These are phyloP conservation scores for Talaromyces sp. DNA, from an alignment of 2,329 filamentous ascomycete species.

Conservation along the genomic window DNA sequence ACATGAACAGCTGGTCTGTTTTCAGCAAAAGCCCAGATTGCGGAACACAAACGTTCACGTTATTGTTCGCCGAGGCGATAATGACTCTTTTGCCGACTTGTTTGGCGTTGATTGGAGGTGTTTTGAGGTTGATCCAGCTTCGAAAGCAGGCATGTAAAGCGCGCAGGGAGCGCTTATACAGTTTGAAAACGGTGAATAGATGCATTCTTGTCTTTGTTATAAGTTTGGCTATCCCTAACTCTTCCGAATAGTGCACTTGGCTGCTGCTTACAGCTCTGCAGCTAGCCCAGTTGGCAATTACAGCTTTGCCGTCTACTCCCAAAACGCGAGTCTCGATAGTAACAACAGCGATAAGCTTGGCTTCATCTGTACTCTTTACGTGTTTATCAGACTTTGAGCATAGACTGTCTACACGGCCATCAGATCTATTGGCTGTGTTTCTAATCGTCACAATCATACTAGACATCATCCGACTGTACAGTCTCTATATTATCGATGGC, in stretches of 20 bases:
- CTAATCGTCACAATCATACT: neutral
- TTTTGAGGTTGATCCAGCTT: neutral
- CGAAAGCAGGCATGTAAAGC: neutral
- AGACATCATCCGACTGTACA: neutral
- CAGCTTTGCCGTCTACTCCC: neutral
- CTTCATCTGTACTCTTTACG: neutral
- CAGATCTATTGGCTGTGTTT: neutral
- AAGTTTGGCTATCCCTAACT: neutral
- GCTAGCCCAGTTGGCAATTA: neutral
- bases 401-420: neutral
- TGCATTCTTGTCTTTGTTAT: neutral
- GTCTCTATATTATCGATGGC: neutral
- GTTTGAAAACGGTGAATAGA: neutral
- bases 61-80: neutral
- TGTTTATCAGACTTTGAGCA: constrained; percentile 1
- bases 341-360: neutral
- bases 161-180: neutral
- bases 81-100: constrained; percentile 3
- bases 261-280: neutral
- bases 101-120: neutral
- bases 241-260: neutral
- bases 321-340: neutral
- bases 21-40: neutral
- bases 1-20: neutral
- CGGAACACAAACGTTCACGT: constrained; percentile 2